These are phyloP conservation scores for Vitis cinerea DNA, from an alignment of 164 flowering plant genomes.

Conservation along the genomic window DNA sequence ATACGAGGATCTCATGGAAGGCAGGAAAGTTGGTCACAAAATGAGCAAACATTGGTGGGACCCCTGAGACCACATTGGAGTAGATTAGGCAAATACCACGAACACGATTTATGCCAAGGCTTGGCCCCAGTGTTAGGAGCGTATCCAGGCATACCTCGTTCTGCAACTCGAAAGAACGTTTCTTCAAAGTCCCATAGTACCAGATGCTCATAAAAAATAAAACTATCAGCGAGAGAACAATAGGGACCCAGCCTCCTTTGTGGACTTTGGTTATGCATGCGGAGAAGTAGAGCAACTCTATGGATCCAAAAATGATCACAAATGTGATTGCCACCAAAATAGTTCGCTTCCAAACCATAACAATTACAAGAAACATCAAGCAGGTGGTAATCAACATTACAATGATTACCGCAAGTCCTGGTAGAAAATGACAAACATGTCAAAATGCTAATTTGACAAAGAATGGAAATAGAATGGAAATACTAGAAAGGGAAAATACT, in stretches of 20 bases:
- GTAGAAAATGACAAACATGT: neutral
- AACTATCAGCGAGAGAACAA: conserved; percentile 32
- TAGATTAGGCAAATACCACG: conserved; percentile 52
- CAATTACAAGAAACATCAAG: conserved; percentile 58
- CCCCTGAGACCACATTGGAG: conserved; percentile 37
- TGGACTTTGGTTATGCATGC: conserved; percentile 45
- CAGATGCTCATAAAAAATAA: conserved; percentile 50
- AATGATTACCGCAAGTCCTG: conserved; percentile 60
- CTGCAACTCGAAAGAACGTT: conserved; percentile 33
- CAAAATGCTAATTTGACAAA: neutral
- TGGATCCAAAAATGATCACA: conserved; percentile 51
- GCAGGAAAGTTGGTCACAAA: conserved; percentile 61
- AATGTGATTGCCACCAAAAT: conserved; percentile 34
- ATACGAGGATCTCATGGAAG: conserved; percentile 45
- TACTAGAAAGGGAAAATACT: too few species aligned
- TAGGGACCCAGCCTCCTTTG: conserved; percentile 63
- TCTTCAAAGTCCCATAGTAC: conserved; percentile 56
- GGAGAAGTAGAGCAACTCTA: conserved; percentile 55
- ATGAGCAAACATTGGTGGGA: conserved; percentile 55
- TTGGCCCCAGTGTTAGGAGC: conserved; percentile 37
- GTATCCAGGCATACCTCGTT: conserved; percentile 42
- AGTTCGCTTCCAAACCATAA: conserved; percentile 45
- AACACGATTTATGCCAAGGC: conserved; percentile 36
- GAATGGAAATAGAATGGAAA: too few species aligned
- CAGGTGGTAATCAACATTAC: conserved; percentile 72